Evolutionary conservation across 768 basidiomycete species (phyloP), one percentile per base, ranked within the genome.

Genomic region (Amanita pseudoporphyria): DNA sequence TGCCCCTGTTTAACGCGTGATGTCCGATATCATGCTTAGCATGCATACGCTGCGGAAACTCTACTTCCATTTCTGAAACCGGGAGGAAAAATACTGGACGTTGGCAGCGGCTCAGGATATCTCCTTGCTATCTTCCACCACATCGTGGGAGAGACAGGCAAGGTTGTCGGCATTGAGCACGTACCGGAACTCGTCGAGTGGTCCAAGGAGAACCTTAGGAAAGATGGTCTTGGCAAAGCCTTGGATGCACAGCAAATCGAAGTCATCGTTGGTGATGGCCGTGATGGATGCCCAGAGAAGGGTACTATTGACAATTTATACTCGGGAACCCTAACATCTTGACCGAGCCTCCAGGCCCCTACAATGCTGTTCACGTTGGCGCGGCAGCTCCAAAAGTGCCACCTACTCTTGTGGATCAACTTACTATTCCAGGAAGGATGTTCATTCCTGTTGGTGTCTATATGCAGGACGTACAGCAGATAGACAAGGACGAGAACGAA

Each of bases 121-220:
- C 78, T 90, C 24, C 67, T 68, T n/a, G 90, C 86, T 0, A 85
- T 95, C 1, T 68, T 96, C 21, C 77, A 89, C 57, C 81, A 84
- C 50, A 77, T 97, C 16, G 76, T 89, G 14, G 64, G 63, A 10
- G 64, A 64, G 10, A 62, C 67, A 9, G 82, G 81, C 6, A 79
- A 72, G 51, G 83, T 97, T 5, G 72, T 95, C 10, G 94, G 90
- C 2, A 87, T 99, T 56, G 95, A 99, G 38, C 95, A 99, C 63
- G 79, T 98, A 56, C 74, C 78, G 0, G 80, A 83, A 54, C 74
- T 97, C 7, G 82, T 84, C 4, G 73, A 81, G 12, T 77, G 78
- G 80, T 79, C 82, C n/a, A 58, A 74, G 43, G 51, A 64, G 13
- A 95, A 97, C 56, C 65, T 97, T 14, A 64, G 69, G 39, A 69